Conservation (phyloP, 2,329 filamentous ascomycete species). For the Trichoderma atroviride region DNA sequence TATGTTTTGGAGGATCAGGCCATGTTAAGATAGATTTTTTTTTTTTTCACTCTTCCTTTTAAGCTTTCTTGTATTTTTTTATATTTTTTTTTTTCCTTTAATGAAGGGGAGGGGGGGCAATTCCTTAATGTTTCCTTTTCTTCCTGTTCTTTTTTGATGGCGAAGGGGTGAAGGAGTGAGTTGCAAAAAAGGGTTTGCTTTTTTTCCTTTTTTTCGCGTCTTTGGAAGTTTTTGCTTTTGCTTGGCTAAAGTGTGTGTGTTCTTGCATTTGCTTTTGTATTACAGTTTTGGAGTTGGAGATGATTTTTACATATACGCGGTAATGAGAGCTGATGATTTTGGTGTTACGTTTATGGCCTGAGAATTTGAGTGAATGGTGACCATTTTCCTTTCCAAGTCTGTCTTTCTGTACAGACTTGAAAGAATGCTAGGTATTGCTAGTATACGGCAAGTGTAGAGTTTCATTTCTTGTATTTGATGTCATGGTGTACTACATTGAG, state of each 20-base stretch:
- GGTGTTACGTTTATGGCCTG: not conserved
- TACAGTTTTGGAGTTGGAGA: constrained; percentile 19
- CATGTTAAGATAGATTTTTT: constrained; percentile 4
- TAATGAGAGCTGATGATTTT: constrained; percentile 18
- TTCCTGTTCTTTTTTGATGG: constrained; percentile 1
- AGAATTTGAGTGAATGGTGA: not conserved
- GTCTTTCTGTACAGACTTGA: not conserved
- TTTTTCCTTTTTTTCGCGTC: not conserved
- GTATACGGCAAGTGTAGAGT: no score
- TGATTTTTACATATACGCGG: constrained; percentile 2
- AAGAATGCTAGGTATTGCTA: no score
- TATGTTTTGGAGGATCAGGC: not conserved
- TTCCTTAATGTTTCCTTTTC: not conserved
- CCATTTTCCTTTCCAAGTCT: not conserved
- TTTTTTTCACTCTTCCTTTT: not conserved
- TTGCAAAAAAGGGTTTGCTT: constrained; percentile 18
- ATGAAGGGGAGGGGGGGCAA: not conserved
- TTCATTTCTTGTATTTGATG: no score
- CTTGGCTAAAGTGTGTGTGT: not conserved
- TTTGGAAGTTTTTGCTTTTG: not conserved
- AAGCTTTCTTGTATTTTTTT: not conserved
- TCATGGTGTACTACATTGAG: no score
- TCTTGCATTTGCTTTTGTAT: not conserved
- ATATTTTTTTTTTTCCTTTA: not conserved
- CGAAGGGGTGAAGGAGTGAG: constrained; percentile 3